Evolutionary conservation across 2,329 filamentous ascomycete species (phyloP).

Genomic region (Sarocladium kiliense): DNA sequence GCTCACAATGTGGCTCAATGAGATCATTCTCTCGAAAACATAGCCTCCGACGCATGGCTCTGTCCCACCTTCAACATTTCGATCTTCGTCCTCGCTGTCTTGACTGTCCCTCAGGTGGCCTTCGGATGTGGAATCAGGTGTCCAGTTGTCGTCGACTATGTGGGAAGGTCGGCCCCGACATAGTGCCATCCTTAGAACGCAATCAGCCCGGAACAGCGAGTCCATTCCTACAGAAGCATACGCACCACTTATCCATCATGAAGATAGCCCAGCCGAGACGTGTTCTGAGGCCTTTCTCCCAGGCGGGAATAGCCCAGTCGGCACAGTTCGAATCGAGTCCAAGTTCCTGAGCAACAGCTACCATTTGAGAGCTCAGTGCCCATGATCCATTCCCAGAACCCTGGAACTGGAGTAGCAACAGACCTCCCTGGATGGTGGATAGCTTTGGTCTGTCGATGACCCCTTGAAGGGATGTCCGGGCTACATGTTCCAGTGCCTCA

Average conservation of each 20-base stretch:
- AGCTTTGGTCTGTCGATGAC: conserved; percentile 25
- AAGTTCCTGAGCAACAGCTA: conserved; percentile 46
- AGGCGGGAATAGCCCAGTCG: conserved; percentile 50
- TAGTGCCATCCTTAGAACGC: conserved; percentile 16
- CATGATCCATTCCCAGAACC: conserved; percentile 11
- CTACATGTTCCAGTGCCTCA: conserved; percentile 18
- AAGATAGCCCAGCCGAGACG: conserved; percentile 55
- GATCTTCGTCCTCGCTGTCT: conserved; percentile 11
- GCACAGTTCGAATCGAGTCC: conserved; percentile 51
- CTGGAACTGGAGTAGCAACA: conserved; percentile 22
- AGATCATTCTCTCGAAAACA: conserved; percentile 16
- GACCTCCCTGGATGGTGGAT: conserved; percentile 23
- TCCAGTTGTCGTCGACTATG: conserved; percentile 26
- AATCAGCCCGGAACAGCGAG: background rate
- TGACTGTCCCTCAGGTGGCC: conserved; percentile 29
- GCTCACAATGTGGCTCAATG: conserved; percentile 11
- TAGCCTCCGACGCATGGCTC: conserved; percentile 13
- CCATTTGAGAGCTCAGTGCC: conserved; percentile 38
- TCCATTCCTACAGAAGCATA: conserved; percentile 10
- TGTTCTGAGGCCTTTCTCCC: conserved; percentile 52
- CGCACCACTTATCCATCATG: conserved; percentile 59
- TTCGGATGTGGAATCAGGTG: conserved; percentile 19
- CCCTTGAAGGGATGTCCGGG: conserved; percentile 19
- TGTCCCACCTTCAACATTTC: conserved; percentile 6
- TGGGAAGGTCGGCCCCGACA: conserved; percentile 23